Conservation (phyloP, 768 basidiomycete species). For the Tulasnella sp. region DNA sequence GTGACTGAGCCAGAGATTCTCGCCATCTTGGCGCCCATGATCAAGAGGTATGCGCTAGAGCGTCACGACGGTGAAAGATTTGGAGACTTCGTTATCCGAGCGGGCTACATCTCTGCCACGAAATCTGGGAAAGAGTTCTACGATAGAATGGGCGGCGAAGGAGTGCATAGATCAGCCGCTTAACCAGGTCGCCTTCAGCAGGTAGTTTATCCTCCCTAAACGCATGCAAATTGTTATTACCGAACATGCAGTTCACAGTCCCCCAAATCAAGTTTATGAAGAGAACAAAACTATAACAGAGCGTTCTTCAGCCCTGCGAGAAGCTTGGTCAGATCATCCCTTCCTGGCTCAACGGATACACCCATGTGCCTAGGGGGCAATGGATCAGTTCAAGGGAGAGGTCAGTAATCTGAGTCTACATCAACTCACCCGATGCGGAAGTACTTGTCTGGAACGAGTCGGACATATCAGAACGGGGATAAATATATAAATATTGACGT, state of each 20-base stretch:
- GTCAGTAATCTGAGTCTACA: neutral
- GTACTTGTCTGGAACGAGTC: constrained; percentile 51
- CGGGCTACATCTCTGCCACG: constrained; percentile 80
- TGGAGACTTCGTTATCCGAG: constrained; percentile 90
- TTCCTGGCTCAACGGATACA: constrained; percentile 49
- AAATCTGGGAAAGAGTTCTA: constrained; percentile 81
- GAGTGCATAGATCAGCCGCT: constrained; percentile 31
- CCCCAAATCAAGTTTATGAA: neutral
- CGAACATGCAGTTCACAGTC: too few species aligned
- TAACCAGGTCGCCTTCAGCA: neutral
- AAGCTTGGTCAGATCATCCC: constrained; percentile 69
- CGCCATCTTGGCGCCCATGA: constrained; percentile 82
- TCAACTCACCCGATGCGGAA: constrained; percentile 71
- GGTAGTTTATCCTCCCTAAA: neutral
- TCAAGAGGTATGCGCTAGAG: constrained; percentile 85
- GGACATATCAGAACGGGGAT: neutral
- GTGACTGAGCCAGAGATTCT: constrained; percentile 89
- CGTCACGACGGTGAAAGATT: constrained; percentile 80
- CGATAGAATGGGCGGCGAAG: constrained; percentile 71
- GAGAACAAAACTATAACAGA: neutral
- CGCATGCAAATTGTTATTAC: too few species aligned
- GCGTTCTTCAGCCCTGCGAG: constrained; percentile 26
- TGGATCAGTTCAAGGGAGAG: neutral
- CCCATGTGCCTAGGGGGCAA: constrained; percentile 68
- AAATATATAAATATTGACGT: neutral